Conservation (phyloP, 2,329 filamentous ascomycete species). For the Albifimbria verrucaria region DNA sequence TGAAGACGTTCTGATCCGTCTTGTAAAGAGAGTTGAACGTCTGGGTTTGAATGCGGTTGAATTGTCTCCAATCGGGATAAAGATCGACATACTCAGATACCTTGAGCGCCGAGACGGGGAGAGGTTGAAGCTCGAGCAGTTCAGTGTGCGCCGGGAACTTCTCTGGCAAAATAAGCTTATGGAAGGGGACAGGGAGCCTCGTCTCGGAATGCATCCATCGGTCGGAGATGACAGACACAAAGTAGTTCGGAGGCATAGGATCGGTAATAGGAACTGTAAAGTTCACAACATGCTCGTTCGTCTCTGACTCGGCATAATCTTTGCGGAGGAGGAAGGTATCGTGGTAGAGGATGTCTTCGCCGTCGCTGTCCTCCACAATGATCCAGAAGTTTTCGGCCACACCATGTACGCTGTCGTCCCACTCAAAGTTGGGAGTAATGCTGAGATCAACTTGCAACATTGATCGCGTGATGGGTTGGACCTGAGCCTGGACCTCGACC, state of each 20-base stretch:
- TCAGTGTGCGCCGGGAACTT: slow-evolving; percentile 95
- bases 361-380: slow-evolving; percentile 93
- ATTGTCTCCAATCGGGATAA: slow-evolving; percentile 80
- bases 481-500: slow-evolving; percentile 87
- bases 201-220: slow-evolving; percentile 99
- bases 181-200: slow-evolving; percentile 87
- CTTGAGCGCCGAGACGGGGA: slow-evolving; percentile 87
- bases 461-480: slow-evolving; percentile 91
- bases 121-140: slow-evolving; percentile 83
- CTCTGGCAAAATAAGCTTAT: slow-evolving; percentile 90
- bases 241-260: slow-evolving; percentile 98
- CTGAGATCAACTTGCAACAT: slow-evolving; percentile 88
- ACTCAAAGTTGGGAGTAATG: slow-evolving; percentile 91
- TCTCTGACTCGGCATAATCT: slow-evolving; percentile 80
- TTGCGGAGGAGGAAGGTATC: slow-evolving; percentile 90
- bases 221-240: slow-evolving; percentile 91
- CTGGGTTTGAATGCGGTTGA: slow-evolving; percentile 98
- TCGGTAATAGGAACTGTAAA: slow-evolving; percentile 96
- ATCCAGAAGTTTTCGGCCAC: slow-evolving; percentile 94
- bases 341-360: slow-evolving; percentile 91
- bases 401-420: slow-evolving; percentile 89
- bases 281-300: slow-evolving; percentile 91
- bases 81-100: slow-evolving; percentile 75
- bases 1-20: slow-evolving; percentile 88
- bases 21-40: slow-evolving; percentile 92